phyloP scores from a whole-genome alignment of 2,329 filamentous ascomycete species.

The Dothistroma pini region DNA sequence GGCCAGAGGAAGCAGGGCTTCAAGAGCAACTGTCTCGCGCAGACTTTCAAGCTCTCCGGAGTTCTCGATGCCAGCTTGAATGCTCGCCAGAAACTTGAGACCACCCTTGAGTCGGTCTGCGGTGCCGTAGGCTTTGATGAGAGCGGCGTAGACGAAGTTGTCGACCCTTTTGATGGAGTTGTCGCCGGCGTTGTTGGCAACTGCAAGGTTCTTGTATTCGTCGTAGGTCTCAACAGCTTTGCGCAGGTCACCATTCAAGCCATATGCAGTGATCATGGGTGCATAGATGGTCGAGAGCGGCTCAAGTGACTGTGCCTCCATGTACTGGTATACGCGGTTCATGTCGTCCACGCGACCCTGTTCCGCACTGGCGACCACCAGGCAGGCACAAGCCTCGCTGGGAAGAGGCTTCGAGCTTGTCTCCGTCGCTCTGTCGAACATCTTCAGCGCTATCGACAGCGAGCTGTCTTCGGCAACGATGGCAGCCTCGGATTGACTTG shows the following conservation, averaged over 20 bases:
- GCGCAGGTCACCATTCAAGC: constrained; percentile 71
- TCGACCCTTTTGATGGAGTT: constrained; percentile 69
- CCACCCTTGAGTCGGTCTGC: constrained; percentile 78
- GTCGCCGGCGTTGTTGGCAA: constrained; percentile 73
- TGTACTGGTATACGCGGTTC: constrained; percentile 85
- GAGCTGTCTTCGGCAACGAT: constrained; percentile 86
- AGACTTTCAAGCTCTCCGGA: constrained; percentile 46
- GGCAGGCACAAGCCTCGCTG: constrained; percentile 74
- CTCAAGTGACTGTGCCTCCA: constrained; percentile 72
- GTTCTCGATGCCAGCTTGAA: constrained; percentile 56
- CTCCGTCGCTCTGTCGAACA: constrained; percentile 73
- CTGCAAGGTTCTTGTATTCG: constrained; percentile 85
- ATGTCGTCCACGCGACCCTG: constrained; percentile 80
- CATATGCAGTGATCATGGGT: constrained; percentile 93
- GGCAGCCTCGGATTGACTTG: constrained; percentile 80
- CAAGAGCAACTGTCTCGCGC: constrained; percentile 66
- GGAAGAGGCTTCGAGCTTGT: constrained; percentile 64
- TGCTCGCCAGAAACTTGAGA: constrained; percentile 78
- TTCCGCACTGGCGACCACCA: constrained; percentile 84
- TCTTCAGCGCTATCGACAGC: constrained; percentile 75
- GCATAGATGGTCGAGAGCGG: constrained; percentile 82
- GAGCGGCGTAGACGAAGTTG: constrained; percentile 80
- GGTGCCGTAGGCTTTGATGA: constrained; percentile 83
- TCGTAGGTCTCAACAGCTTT: constrained; percentile 95
- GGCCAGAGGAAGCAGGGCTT: constrained; percentile 76